Conservation (phyloP, 179 eudicot genomes). For the Drosera spatulata region DNA sequence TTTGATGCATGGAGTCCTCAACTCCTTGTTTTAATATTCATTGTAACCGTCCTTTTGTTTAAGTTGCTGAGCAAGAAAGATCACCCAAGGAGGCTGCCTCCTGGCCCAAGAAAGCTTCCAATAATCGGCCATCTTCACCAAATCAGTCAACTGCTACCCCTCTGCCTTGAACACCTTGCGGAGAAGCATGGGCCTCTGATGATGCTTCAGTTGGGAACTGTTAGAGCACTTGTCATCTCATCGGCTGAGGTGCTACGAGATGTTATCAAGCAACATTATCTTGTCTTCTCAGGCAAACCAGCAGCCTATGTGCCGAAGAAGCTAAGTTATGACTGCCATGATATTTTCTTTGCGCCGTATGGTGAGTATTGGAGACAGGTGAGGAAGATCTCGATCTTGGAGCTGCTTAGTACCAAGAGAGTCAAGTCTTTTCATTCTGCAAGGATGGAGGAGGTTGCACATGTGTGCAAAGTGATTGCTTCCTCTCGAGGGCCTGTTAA, state of each 20-base stretch:
- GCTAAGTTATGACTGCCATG: constrained; percentile 16
- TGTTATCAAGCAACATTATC: constrained; percentile 31
- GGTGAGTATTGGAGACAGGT: constrained; percentile 41
- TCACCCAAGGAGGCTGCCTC: constrained; percentile 22
- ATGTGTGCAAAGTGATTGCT: constrained; percentile 15
- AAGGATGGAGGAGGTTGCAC: constrained; percentile 25
- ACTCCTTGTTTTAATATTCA: no score
- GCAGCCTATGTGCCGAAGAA: no score
- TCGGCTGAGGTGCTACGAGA: constrained; percentile 24
- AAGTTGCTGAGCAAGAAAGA: neutral
- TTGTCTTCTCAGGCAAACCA: constrained; percentile 34
- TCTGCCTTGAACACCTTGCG: constrained; percentile 21
- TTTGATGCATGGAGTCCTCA: no score
- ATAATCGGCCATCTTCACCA: constrained; percentile 52
- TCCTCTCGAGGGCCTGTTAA: constrained; percentile 9
- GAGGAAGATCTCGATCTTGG: constrained; percentile 24
- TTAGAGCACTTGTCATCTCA: constrained; percentile 43
- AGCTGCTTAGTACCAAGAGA: constrained; percentile 27
- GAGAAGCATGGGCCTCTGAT: constrained; percentile 32
- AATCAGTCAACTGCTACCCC: constrained; percentile 23
- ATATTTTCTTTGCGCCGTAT: constrained; percentile 27
- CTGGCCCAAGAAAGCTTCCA: constrained; percentile 45
- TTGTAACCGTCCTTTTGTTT: no score
- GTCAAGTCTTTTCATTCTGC: constrained; percentile 21
- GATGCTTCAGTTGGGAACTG: constrained; percentile 38